phyloP scores from a whole-genome alignment of 305 asterid species.

The Withania somnifera region DNA sequence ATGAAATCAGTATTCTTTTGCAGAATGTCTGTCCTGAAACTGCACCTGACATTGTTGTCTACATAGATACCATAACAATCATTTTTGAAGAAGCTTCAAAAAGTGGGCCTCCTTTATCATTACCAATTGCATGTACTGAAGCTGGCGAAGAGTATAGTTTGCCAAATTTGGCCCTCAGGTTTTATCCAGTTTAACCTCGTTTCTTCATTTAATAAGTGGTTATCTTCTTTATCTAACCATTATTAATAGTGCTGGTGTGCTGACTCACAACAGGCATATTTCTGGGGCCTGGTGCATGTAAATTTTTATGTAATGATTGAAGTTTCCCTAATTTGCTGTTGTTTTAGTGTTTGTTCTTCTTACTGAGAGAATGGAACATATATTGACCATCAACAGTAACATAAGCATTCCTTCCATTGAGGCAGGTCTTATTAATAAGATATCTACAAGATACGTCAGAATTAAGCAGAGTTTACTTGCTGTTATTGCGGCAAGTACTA shows the following conservation, averaged over 20 bases:
- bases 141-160: constrained; percentile 71
- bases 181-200: constrained; percentile 7
- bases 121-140: constrained; percentile 81
- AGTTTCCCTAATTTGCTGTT: not conserved
- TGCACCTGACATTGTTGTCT: constrained; percentile 65
- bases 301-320: not conserved
- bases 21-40: constrained; percentile 91
- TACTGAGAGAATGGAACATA: not conserved
- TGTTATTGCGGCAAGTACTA: not conserved
- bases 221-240: not conserved
- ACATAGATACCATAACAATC: constrained; percentile 74
- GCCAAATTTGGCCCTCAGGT: constrained; percentile 95
- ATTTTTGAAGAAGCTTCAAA: constrained; percentile 85
- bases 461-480: not conserved
- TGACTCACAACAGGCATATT: not conserved
- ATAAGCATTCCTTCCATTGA: not conserved
- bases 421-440: not conserved
- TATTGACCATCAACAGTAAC: not conserved
- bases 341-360: not conserved
- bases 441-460: not conserved
- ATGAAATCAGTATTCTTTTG: constrained; percentile 13
- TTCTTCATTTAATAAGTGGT: not conserved
- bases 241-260: not conserved
- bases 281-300: not conserved
- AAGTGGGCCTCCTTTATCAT: constrained; percentile 65